Evolutionary conservation across 208 protist genomes (phyloP).

Genomic region (Leishmania guyanensis): DNA sequence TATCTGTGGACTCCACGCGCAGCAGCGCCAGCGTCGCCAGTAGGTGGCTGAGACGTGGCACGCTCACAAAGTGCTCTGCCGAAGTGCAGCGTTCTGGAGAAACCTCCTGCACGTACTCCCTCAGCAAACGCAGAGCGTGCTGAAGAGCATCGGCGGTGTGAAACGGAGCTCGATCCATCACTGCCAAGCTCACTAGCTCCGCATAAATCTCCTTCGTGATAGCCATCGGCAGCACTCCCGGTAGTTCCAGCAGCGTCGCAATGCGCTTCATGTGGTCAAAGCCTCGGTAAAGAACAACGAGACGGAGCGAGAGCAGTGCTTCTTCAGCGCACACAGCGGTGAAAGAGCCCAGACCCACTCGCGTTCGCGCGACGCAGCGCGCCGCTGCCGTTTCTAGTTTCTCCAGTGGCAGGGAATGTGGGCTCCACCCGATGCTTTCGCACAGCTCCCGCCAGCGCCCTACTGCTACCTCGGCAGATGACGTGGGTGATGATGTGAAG

Average conservation of each 20-base stretch:
- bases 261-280: slow-evolving; percentile 58
- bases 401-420: slow-evolving; percentile 48
- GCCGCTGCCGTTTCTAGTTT: slow-evolving; percentile 20
- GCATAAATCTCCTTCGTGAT: slow-evolving; percentile 61
- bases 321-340: slow-evolving; percentile 37
- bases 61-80: slow-evolving; percentile 34
- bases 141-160: slow-evolving; percentile 24
- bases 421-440: slow-evolving; percentile 66
- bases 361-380: slow-evolving; percentile 35
- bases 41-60: slow-evolving; percentile 29
- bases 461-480: slow-evolving; percentile 16
- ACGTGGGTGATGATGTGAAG: slow-evolving; percentile 22
- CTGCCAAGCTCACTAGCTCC: slow-evolving; percentile 65
- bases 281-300: slow-evolving; percentile 60
- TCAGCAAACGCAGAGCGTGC: slow-evolving; percentile 27
- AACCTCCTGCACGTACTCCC: slow-evolving; percentile 38
- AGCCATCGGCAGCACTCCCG: slow-evolving; percentile 26
- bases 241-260: slow-evolving; percentile 37
- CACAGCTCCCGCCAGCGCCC: slow-evolving; percentile 50
- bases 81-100: slow-evolving; percentile 36
- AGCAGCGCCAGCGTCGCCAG: slow-evolving; percentile 29
- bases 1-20: background rate
- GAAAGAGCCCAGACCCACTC: slow-evolving; percentile 17
- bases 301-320: slow-evolving; percentile 54
- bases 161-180: slow-evolving; percentile 58